Evolutionary conservation across 139 green algal species (phyloP), one percentile per base, ranked within the genome.

Genomic region (Coccomyxa sp.): DNA sequence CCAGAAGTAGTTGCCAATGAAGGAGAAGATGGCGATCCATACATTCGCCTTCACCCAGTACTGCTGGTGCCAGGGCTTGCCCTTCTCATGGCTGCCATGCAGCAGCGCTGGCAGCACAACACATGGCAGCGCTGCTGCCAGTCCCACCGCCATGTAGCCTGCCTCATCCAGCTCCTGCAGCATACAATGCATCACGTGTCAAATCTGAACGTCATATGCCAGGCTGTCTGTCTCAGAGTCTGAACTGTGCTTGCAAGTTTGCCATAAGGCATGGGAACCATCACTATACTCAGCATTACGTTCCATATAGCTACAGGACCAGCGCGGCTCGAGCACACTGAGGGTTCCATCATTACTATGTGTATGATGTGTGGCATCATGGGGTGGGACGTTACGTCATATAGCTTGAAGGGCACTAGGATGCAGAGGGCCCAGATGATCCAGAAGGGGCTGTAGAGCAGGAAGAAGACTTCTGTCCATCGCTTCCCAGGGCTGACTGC

Each of bases 1-100:
- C 93, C 93, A 99, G 64, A 98, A 96, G 82, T 99, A 99, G 84
- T 99, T 99, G 55, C 96, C 97, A 9, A 99, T 93, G 88, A 95
- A 99, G 78, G 90, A 94, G 78, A 97, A 98, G 29, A 99, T 91
- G 6, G 92, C 92, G 29, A 99, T 96, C 96, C 96, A 99, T 8
- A 97, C 68, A 77, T 98, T 99, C 35, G 95, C 95, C 88, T 98
- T 98, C 29, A 98, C 91, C 95, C 95, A 98, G 81, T 94, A 94
- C 3, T 88, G 85, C 55, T 96, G 83, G n/a, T 78, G 68, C 80
- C 86, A 88, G 4, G 95, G 93, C 83, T 92, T 95, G 71, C 75
- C 83, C 16, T 75, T 73, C 44, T 98, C 95, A 10, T 85, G 86
- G 71, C 90, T 88, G 70, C 85, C 83, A 24, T 90, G 77, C 6